Base-by-base conservation (phyloP, 2,329 filamentous ascomycete species). In the Ceratocystis cacaofunesta region DNA sequence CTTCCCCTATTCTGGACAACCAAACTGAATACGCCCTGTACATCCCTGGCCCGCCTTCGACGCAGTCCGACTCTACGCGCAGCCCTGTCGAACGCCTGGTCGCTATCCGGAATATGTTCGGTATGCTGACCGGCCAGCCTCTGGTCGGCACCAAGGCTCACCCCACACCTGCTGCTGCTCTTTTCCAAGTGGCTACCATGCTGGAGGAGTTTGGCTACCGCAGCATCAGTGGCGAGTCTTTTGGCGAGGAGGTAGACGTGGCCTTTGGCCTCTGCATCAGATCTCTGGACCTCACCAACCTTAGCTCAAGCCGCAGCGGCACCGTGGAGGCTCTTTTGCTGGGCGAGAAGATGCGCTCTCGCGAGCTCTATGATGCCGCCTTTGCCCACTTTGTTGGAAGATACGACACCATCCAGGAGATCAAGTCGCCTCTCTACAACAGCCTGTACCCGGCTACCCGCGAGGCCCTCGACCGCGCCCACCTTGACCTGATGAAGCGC, bases 361-460 rank as follows among this genome's bases (percentile, higher is more conserved):
- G 87, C 71, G 81, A 86, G 6, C 80, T 99, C 1, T 97, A 95
- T 75, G 90, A 89, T 67, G 91, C 96, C 74, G 90, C 90, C 0
- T 97, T 96, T 71, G 85, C 91, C 4, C 94, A 97, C 74, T 90
- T 87, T 0, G 90, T 89, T 8, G 94, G 92, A 62, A 95, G 94
- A 74, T 90, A 92, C 67, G 82, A 89, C 22, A 80, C 90, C 41
- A 84, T 91, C 67, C 80, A 85, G 65, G 78, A 81, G 1, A 76
- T 91, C 60, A 82, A 85, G 55, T 85, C 84, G 62, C 83, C 85
- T 0, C 83, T 94, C 61, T 92, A 85, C 73, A 78, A 80, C 30
- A 78, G 88, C 70, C 82, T 97, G 52, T 89, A 86, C 1, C 74
- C 78, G 0, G 81, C 83, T 68, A 95, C 92, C 0, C 83, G 85